Evolutionary conservation across 495 filamentous ascomycete genomes (phyloP).

Genomic region (Amniculicola lignicola): DNA sequence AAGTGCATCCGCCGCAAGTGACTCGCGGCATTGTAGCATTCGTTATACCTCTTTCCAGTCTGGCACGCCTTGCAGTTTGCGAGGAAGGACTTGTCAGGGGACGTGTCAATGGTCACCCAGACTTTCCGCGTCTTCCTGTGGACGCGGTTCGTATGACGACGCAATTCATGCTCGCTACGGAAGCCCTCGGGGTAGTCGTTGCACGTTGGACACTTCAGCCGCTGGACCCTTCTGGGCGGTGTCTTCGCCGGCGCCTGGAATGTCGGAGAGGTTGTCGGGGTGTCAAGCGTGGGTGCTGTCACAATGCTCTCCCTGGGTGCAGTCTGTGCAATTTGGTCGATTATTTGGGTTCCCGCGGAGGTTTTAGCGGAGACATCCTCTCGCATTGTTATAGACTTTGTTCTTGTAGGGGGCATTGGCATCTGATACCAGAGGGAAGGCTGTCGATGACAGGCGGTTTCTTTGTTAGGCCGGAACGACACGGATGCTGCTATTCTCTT

Average conservation of each 20-base stretch:
- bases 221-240: conserved; percentile 20
- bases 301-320: conserved; percentile 22
- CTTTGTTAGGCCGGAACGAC: conserved; percentile 15
- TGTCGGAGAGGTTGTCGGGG: conserved; percentile 27
- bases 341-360: conserved; percentile 20
- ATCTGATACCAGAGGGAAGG: conserved; percentile 7
- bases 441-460: not conserved
- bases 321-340: conserved; percentile 9
- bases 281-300: conserved; percentile 16
- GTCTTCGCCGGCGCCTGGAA: conserved; percentile 22
- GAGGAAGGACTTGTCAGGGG: conserved; percentile 30
- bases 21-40: conserved; percentile 36
- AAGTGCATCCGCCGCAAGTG: conserved; percentile 36
- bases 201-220: conserved; percentile 29
- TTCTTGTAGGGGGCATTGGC: conserved; percentile 20
- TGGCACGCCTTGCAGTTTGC: conserved; percentile 35
- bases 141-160: conserved; percentile 32
- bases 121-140: conserved; percentile 33
- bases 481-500: conserved; percentile 5
- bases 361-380: conserved; percentile 20
- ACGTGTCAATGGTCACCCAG: conserved; percentile 35
- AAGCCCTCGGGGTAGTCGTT: conserved; percentile 36
- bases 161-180: conserved; percentile 33
- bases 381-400: conserved; percentile 28
- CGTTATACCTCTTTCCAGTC: conserved; percentile 36